Conservation (phyloP, 371 early-diverging fungal genomes). For the Mucor indicus region DNA sequence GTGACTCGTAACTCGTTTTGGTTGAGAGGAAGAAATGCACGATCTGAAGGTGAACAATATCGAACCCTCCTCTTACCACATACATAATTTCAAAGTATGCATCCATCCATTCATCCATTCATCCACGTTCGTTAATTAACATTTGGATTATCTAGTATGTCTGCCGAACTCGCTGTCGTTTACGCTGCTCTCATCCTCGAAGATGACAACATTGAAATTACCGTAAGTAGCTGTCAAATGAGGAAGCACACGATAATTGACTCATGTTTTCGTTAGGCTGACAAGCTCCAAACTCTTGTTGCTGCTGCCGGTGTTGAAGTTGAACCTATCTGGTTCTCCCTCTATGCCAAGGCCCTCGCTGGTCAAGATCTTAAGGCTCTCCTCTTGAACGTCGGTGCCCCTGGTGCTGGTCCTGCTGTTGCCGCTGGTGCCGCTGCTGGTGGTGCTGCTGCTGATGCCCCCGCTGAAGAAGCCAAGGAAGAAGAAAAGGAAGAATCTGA, state of each 20-base stretch:
- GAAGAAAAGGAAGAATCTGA: slow-evolving; percentile 88
- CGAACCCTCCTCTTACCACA: slow-evolving; percentile 22
- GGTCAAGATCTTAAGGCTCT: slow-evolving; percentile 91
- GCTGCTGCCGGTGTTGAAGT: slow-evolving; percentile 91
- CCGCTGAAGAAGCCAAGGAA: slow-evolving; percentile 58
- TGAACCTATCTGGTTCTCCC: slow-evolving; percentile 93
- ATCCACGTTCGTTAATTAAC: slow-evolving; percentile 2
- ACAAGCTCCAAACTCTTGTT: slow-evolving; percentile 90
- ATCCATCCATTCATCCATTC: slow-evolving; percentile 27
- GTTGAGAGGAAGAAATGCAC: no score
- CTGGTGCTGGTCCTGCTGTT: slow-evolving; percentile 62
- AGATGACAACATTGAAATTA: slow-evolving; percentile 95
- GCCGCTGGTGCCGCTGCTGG: slow-evolving; percentile 50
- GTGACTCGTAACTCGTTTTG: no score
- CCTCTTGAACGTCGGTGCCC: slow-evolving; percentile 87
- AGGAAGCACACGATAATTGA: not conserved
- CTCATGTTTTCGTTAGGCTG: slow-evolving; percentile 63
- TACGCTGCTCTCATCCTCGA: slow-evolving; percentile 98
- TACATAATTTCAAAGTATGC: slow-evolving; percentile 25
- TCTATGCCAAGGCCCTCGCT: slow-evolving; percentile 98
- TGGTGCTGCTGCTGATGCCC: slow-evolving; percentile 58
- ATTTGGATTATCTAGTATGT: slow-evolving; percentile 31
- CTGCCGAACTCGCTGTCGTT: slow-evolving; percentile 88
- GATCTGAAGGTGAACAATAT: not conserved
- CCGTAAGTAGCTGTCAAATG: slow-evolving; percentile 59